Evolutionary conservation across 768 basidiomycete genomes (phyloP), one percentile per base, ranked within the genome.

Genomic region (Cytidiella melzeri): DNA sequence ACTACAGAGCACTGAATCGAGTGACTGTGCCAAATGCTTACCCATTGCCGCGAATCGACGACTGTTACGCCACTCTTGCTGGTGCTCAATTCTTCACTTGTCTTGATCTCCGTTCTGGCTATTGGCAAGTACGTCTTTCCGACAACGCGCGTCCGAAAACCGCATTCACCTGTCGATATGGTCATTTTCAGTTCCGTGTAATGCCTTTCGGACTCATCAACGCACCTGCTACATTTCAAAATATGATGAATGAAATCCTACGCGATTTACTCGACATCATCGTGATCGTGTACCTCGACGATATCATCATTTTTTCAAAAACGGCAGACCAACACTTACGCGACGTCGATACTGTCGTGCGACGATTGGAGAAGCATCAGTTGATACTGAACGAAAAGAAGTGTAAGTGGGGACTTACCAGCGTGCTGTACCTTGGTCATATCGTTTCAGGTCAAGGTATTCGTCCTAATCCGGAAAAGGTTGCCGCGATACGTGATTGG

Each of bases 371-470:
- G 58, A 68, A 26, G 34, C 55, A 45, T 36, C 45, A 53, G 27
- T 63, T 74, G 13, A 65, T 42, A 42, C 61, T 52, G 20, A 63
- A 64, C 20, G 43, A 59, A 2, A 47, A 61, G 15, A 69, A 69
- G 51, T 68, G 63, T 42, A 60, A 67, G 43, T 75, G 73, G 48
- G 58, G 71, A 54, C 53, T 56, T 5, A 36, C 59, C 5, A 50
- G 62, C 15, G 67, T 75, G 9, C 66, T 72, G 44, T 75, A 69
- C 58, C 63, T 76, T 1, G 71, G 75, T 3, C 69, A 67, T 50
- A 54, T 74, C 37, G 55, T 76, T 43, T 37, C 50, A 10, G 49
- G 57, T 3, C 53, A 62, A 6, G 59, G 62, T 19, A 53, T 74
- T 30, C 27, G 34, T 13, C 75, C 77, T 71, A 64, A 69, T 43